These are phyloP conservation scores for Sclerotinia trifoliorum DNA, from an alignment of 2,329 filamentous ascomycete species.

Conservation along the genomic window DNA sequence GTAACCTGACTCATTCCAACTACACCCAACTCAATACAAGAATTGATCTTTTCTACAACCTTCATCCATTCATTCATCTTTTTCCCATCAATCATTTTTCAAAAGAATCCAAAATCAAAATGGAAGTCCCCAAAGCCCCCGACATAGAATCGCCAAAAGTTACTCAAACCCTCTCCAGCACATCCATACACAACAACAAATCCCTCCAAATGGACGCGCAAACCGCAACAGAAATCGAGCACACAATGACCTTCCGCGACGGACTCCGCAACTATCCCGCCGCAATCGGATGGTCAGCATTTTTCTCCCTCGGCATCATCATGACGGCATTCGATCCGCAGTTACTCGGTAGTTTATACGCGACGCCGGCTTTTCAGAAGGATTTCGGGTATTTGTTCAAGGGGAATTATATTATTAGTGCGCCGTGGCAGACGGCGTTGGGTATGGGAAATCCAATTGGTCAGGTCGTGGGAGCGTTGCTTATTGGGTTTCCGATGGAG, in stretches of 20 bases:
- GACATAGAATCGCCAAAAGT: neutral
- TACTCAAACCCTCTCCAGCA: neutral
- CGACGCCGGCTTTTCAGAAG: conserved; percentile 32
- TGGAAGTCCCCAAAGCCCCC: neutral
- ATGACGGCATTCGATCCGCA: conserved; percentile 36
- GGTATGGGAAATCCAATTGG: conserved; percentile 35
- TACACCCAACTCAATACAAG: no score
- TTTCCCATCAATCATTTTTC: no score
- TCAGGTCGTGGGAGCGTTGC: conserved; percentile 44
- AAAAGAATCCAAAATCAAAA: no score
- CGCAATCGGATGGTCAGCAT: conserved; percentile 32
- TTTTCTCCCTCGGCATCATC: conserved; percentile 34
- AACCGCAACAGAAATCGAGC: conserved; percentile 29
- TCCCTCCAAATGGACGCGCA: neutral
- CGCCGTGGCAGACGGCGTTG: conserved; percentile 35
- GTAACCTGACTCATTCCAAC: no score
- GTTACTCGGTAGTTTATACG: conserved; percentile 33
- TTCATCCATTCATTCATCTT: no score
- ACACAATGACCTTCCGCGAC: conserved; percentile 29
- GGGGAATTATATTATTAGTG: conserved; percentile 31
- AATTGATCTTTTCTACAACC: no score
- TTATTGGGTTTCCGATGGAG: conserved; percentile 45
- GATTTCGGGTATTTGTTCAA: conserved; percentile 29
- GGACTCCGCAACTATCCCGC: conserved; percentile 31
- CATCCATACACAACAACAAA: neutral